phyloP scores from a whole-genome alignment of 1,284 basidiomycete genomes.

The Trametes versicolor region DNA sequence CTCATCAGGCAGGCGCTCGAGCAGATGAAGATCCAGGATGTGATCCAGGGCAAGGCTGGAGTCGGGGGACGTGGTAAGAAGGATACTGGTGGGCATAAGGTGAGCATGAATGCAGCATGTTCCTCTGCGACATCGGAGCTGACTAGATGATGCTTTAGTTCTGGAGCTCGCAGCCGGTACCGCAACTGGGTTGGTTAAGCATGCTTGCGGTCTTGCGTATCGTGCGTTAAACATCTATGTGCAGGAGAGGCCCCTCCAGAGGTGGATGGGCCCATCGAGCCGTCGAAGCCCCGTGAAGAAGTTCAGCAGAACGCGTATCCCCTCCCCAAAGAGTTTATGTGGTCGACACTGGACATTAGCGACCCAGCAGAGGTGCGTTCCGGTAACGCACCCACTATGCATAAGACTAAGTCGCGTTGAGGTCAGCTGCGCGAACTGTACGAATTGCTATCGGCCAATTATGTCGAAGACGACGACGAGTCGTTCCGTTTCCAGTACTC shows the following conservation, averaged over 20 bases:
- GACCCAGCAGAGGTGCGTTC: constrained; percentile 72
- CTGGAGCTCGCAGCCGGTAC: constrained; percentile 96
- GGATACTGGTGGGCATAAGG: constrained; percentile 89
- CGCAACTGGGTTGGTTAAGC: constrained; percentile 71
- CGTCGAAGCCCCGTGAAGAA: constrained; percentile 79
- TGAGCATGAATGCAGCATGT: constrained; percentile 45
- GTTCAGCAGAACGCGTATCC: constrained; percentile 90
- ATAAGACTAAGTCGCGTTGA: background rate
- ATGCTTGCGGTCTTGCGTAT: background rate
- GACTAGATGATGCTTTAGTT: constrained; percentile 63
- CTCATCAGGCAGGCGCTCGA: constrained; percentile 69
- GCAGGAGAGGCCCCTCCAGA: constrained; percentile 72
- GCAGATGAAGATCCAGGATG: constrained; percentile 78
- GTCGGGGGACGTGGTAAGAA: constrained; percentile 78
- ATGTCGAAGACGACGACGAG: constrained; percentile 97
- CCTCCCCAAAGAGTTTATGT: constrained; percentile 94
- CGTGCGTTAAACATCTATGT: background rate
- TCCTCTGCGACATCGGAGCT: constrained; percentile 8
- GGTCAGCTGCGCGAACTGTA: constrained; percentile 90
- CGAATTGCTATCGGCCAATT: constrained; percentile 91
- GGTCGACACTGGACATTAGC: constrained; percentile 87
- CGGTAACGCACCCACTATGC: constrained; percentile 13
- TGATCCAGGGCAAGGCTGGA: constrained; percentile 75
- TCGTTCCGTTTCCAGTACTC: constrained; percentile 97
- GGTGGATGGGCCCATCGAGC: constrained; percentile 92